These are phyloP conservation scores for Pythium utonaiense DNA, from an alignment of 352 stramenopile genomes.

Conservation along the genomic window DNA sequence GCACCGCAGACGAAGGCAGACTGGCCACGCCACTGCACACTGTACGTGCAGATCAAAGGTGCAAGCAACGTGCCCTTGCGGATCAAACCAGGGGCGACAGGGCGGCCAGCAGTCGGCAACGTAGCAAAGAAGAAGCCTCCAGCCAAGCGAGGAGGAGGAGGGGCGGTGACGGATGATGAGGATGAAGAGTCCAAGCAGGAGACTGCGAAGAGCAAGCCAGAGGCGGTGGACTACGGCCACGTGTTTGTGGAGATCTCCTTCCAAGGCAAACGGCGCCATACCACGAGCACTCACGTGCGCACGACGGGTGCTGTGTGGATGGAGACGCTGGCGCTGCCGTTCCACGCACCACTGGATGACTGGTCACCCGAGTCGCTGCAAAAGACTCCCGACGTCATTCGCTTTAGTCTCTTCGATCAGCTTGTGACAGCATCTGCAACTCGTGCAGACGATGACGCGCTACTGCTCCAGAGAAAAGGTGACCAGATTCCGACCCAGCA, in stretches of 20 bases:
- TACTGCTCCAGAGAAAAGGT: constrained; percentile 13
- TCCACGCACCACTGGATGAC: constrained; percentile 77
- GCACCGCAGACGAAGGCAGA: constrained; percentile 33
- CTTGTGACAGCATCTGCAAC: constrained; percentile 36
- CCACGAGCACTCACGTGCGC: constrained; percentile 31
- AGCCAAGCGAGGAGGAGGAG: neutral
- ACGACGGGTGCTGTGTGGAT: constrained; percentile 84
- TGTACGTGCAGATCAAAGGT: constrained; percentile 85
- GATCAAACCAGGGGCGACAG: constrained; percentile 9
- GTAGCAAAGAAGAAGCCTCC: constrained; percentile 3
- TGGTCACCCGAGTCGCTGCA: constrained; percentile 73
- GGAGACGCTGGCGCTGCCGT: constrained; percentile 88
- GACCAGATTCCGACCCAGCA: neutral
- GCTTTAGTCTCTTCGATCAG: constrained; percentile 89
- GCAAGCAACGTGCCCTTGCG: constrained; percentile 72
- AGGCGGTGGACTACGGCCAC: constrained; percentile 21
- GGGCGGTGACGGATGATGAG: constrained; percentile 7
- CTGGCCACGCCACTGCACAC: constrained; percentile 56
- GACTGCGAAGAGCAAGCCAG: neutral
- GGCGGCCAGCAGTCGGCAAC: neutral
- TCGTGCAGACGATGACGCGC: constrained; percentile 30
- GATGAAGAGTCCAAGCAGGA: constrained; percentile 9
- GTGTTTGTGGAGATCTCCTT: constrained; percentile 85
- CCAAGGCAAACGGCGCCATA: constrained; percentile 70
- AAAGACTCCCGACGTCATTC: constrained; percentile 71